Base-by-base conservation (phyloP, 768 basidiomycete genomes). In the Russula dissimulans region DNA sequence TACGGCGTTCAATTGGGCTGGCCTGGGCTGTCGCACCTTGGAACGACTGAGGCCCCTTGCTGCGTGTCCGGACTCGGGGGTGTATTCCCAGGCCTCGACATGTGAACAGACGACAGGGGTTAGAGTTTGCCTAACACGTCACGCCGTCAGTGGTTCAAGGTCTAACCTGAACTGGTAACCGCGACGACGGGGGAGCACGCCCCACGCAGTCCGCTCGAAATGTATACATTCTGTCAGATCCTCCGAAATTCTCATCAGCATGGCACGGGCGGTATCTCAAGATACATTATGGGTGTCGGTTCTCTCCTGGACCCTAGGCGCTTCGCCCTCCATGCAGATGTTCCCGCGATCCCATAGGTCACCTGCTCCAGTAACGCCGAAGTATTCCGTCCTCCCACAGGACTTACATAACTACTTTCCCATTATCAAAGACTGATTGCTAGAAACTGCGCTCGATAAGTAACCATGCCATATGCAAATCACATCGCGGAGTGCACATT, bases 391-490 rank as follows among this genome's bases (percentile, higher is more conserved):
- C 29, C 42, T 60, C 60, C 22, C 60, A 61, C 60, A 44, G 42
- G 26, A 12, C 54, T 61, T 61, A 61, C 60, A 61, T 61, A 61
- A 61, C 59, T 31, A 7, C 36, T 38, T 39, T 51, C 48, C 42
- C 49, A 45, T 61, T 34, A 45, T 56, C 38, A 56, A 61, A 39
- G 43, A 15, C 47, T 44, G 59, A 50, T 45, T 50, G 26, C 26
- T 44, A 42, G 42, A 31, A 42, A 6, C 39, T 26, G 31, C 59
- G 38, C 29, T 55, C 48, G 47, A 43, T 54, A 54, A 49, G 59
- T 54, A 43, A 47, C 43, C 38, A 43, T n/a, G 4, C 41, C 31
- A 55, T 60, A 55, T 61, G 31, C 54, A 45, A 56, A 46, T 56
- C 54, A 51, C 43, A 14, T 46, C 55, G 36, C 60, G 54, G 60